Percentiles rank a stretch among this genome's conserved stretches.
phyloP scores from a whole-genome alignment of 1,139 yeast genomes.

The Pichia cactophila region DNA sequence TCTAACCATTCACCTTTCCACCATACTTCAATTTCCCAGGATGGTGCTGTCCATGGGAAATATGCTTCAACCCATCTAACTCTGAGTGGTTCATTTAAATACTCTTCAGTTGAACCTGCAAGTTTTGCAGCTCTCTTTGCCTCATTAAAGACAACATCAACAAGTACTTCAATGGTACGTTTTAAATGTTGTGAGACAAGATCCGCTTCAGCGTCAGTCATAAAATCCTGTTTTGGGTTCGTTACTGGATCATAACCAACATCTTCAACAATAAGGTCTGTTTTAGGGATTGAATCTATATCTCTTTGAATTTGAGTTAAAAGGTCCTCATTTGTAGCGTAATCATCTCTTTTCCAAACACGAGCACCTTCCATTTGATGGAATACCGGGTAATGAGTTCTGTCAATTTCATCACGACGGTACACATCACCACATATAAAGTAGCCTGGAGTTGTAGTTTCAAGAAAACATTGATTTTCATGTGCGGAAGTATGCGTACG shows the following conservation, averaged over 20 bases:
- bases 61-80: constrained; percentile 95
- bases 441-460: constrained; percentile 72
- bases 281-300: constrained; percentile 57
- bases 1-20: constrained; percentile 99
- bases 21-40: constrained; percentile 98
- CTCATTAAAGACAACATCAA: constrained; percentile 73
- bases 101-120: constrained; percentile 58
- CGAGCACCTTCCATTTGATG: constrained; percentile 98
- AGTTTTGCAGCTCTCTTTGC: constrained; percentile 62
- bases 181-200: constrained; percentile 73
- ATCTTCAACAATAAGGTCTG: constrained; percentile 73
- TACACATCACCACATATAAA: constrained; percentile 94
- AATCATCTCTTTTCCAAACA: constrained; percentile 55
- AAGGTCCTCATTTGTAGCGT: constrained; percentile 27
- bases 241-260: constrained; percentile 44
- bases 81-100: constrained; percentile 65
- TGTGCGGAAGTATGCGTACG: constrained; percentile 95
- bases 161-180: constrained; percentile 74
- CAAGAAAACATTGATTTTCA: constrained; percentile 74
- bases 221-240: constrained; percentile 77
- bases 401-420: constrained; percentile 89
- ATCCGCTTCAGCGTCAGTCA: constrained; percentile 62
- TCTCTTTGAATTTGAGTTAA: constrained; percentile 45
- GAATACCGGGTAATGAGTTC: constrained; percentile 95
- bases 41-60: constrained; percentile 98